A percentile compares a stretch with the other conserved stretches of the same genome.
phyloP scores from a whole-genome alignment of 306 rosid genomes.

The Citrullus mucosospermus region DNA sequence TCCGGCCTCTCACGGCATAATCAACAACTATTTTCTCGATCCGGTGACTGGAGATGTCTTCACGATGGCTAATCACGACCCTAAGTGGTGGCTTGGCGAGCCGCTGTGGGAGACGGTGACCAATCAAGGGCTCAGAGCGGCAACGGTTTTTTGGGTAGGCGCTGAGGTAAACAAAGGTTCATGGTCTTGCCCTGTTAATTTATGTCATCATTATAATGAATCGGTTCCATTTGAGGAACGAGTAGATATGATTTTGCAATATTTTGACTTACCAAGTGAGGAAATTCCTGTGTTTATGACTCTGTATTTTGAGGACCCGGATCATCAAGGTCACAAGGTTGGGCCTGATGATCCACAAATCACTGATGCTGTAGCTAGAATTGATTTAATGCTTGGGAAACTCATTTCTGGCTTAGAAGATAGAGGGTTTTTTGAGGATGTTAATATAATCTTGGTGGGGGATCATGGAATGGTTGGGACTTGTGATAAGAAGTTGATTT shows the following conservation, averaged over 20 bases:
- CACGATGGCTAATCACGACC: slow-evolving; percentile 61
- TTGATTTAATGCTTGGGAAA: slow-evolving; percentile 78
- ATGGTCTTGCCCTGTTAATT: slow-evolving; percentile 54
- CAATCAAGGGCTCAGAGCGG: slow-evolving; percentile 65
- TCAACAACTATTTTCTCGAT: slow-evolving; percentile 71
- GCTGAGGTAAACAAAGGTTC: slow-evolving; percentile 92
- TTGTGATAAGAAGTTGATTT: slow-evolving; percentile 73
- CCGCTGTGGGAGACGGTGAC: slow-evolving; percentile 88
- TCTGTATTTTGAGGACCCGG: slow-evolving; percentile 93
- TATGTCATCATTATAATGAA: slow-evolving; percentile 42
- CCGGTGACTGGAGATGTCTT: slow-evolving; percentile 58
- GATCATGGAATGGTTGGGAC: slow-evolving; percentile 99
- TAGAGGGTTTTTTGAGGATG: slow-evolving; percentile 83
- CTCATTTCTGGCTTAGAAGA: slow-evolving; percentile 69
- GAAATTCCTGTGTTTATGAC: slow-evolving; percentile 82
- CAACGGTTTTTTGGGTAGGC: slow-evolving; percentile 92
- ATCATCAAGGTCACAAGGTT: slow-evolving; percentile 83
- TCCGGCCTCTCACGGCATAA: slow-evolving; percentile 80
- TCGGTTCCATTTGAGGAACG: slow-evolving; percentile 79
- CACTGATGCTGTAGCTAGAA: slow-evolving; percentile 58
- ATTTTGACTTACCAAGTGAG: slow-evolving; percentile 58
- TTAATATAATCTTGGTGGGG: slow-evolving; percentile 64
- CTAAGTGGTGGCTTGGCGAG: slow-evolving; percentile 98
- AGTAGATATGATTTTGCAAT: slow-evolving; percentile 47
- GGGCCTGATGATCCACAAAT: slow-evolving; percentile 92